Base-by-base conservation (phyloP, 1,284 basidiomycete genomes). In the Cutaneotrichosporon arboriforme region DNA sequence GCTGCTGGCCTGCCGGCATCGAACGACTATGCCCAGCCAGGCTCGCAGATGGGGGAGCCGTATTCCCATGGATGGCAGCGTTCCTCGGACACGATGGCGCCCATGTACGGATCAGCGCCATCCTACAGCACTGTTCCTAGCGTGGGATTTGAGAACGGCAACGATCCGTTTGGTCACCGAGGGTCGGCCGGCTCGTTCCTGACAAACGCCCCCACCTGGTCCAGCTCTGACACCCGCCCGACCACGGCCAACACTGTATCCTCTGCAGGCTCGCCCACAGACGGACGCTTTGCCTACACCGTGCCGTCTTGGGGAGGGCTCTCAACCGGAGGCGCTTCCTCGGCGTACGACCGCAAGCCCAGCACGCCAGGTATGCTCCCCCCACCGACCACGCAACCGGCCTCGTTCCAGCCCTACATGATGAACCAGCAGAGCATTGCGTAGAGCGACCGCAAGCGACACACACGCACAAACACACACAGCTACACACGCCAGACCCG, bases 231-330 rank as follows among this genome's bases (percentile, higher is more conserved):
- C 50, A 58, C 57, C n/a, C 57, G 52, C 18, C 57, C 57, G 38
- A 54, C 52, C 33, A 58, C 57, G 33, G 57, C 57, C 43, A 58
- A 54, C 52, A 58, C 57, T 3, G 52, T 54, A 2, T 54, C 52
- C 1, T 54, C 57, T 21, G 50, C 35, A 9, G 57, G 52, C 36
- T 58, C 57, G 10, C 57, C 57, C 13, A 54, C 49, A 10, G 57
- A 58, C 33, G 42, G 46, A 9, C 54, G 50, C 23, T 55, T 55
- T 43, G 41, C 34, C 7, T 55, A 55, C 49, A 38, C 40, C 9
- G 45, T 46, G 34, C 45, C 45, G 18, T 13, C 41, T n/a, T 46
- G 45, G 45, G 23, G 41, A 18, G 41, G 21, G 1, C 12, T 31
- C 21, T 20, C 45, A 1, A 20, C 33, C 8, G 14, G 12, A 31